Conservation (phyloP, 2,329 filamentous ascomycete genomes). For the Leptosphaerulina australis region DNA sequence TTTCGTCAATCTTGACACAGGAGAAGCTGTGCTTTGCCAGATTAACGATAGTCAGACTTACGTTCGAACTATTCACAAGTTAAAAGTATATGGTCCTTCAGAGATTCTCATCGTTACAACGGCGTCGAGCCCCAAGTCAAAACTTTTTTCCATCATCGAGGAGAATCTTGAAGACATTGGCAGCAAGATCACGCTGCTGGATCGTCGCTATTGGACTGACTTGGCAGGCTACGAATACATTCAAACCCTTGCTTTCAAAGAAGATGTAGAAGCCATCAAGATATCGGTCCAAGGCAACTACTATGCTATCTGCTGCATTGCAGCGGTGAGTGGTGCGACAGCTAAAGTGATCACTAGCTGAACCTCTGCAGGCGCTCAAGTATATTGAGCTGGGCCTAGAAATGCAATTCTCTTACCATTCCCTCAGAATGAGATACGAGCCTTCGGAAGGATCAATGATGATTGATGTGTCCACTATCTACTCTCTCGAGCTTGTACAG, state of each 20-base stretch:
- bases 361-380: slow-evolving; percentile 68
- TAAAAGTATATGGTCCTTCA: slow-evolving; percentile 78
- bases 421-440: slow-evolving; percentile 83
- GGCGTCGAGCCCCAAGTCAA: slow-evolving; percentile 72
- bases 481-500: slow-evolving; percentile 86
- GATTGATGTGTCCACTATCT: slow-evolving; percentile 88
- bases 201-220: slow-evolving; percentile 86
- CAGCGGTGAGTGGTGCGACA: slow-evolving; percentile 73
- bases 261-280: slow-evolving; percentile 81
- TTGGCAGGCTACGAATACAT: slow-evolving; percentile 77
- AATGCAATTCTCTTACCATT: slow-evolving; percentile 75
- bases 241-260: slow-evolving; percentile 75
- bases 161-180: slow-evolving; percentile 70
- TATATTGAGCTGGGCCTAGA: slow-evolving; percentile 75
- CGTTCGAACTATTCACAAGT: slow-evolving; percentile 83
- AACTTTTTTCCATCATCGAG: slow-evolving; percentile 74
- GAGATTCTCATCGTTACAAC: slow-evolving; percentile 79
- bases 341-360: slow-evolving; percentile 1
- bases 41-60: slow-evolving; percentile 95
- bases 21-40: slow-evolving; percentile 84
- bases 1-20: slow-evolving; percentile 84
- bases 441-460: slow-evolving; percentile 93
- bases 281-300: slow-evolving; percentile 81
- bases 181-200: slow-evolving; percentile 64
- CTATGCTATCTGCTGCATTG: slow-evolving; percentile 82